Evolutionary conservation across 2,329 filamentous ascomycete genomes (phyloP), one percentile per base, ranked within the genome.

Genomic region (Penicillium griseofulvum): DNA sequence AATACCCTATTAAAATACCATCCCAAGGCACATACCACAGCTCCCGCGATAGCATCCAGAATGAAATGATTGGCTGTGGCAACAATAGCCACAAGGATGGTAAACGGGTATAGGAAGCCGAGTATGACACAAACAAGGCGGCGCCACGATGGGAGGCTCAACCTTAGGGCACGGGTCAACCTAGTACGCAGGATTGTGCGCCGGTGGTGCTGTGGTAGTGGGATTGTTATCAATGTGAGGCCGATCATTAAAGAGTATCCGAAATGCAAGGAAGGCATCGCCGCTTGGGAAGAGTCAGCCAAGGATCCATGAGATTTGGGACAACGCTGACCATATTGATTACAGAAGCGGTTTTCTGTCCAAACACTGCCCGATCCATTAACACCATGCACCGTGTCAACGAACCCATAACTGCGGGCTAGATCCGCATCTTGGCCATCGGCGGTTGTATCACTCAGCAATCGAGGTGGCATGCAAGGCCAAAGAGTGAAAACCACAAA

Each of bases 211-310:
- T 81, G 78, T 10, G 80, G 74, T 1, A 89, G 75, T 1, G 87
- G 87, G 44, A 89, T 81, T 1, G 83, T 84, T 62, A 83, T 82
- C 54, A 90, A 80, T 4, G 87, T 90, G 12, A 90, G 73, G 8
- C 87, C 87, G 66, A 90, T 85, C 64, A 90, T 81, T 29, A 90
- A 81, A 4, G 86, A 87, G 74, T 90, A 90, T 3, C 87, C 87
- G 66, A 90, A 90, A 70, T 90, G 87, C 16, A 90, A 78, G 0
- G 85, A 88, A 1, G 87, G 87, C 87, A 90, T 90, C 8, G 87
- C 87, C 52, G 85, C 84, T 85, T 47, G 16, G n/a, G 14, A 3
- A 31, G 12, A 49, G 24, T 60, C 33, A 60, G 49, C 39, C 11
- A 29, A 8, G 22, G 11, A 16, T 36, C 12, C 7, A 17, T 37